Evolutionary conservation across 208 protist species (phyloP).

Genomic region (Trypanosoma platydactyli): DNA sequence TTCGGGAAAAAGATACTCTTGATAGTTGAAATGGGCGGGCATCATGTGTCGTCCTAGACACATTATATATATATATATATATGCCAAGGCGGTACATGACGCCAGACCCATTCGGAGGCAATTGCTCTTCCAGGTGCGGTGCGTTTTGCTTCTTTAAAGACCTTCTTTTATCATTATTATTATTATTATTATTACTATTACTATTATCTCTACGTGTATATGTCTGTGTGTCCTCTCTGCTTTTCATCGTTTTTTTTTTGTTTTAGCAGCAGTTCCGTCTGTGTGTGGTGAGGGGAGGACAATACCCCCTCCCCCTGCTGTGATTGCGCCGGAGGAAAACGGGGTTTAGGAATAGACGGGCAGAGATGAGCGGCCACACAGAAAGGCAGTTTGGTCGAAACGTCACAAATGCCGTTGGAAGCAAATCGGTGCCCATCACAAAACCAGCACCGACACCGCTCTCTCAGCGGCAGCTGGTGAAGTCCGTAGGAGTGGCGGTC

Average conservation of each 20-base stretch:
- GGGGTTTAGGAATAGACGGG: slow-evolving; percentile 2
- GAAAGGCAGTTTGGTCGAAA: slow-evolving; percentile 31
- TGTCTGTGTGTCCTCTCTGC: background rate
- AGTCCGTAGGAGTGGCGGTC: too few relatives aligned
- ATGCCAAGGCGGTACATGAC: too few relatives aligned
- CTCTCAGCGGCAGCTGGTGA: background rate
- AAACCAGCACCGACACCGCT: background rate
- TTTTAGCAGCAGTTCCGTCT: too few relatives aligned
- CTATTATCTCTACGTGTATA: background rate
- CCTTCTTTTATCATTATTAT: background rate
- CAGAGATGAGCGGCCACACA: background rate
- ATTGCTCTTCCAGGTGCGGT: too few relatives aligned
- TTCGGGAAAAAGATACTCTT: too few relatives aligned
- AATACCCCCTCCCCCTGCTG: too few relatives aligned
- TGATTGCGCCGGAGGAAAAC: background rate
- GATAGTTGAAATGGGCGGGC: too few relatives aligned
- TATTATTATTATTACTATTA: background rate
- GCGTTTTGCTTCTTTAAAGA: too few relatives aligned
- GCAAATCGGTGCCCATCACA: background rate
- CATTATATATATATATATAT: too few relatives aligned
- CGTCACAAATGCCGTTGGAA: slow-evolving; percentile 25
- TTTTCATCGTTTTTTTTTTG: background rate
- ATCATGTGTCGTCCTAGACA: too few relatives aligned
- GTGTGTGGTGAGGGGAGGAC: too few relatives aligned
- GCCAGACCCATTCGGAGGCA: too few relatives aligned